A percentile compares a stretch with the other conserved stretches of the same genome.
Evolutionary conservation across 2,329 filamentous ascomycete genomes (phyloP).

Genomic region (Scopulariopsis brevicaulis): DNA sequence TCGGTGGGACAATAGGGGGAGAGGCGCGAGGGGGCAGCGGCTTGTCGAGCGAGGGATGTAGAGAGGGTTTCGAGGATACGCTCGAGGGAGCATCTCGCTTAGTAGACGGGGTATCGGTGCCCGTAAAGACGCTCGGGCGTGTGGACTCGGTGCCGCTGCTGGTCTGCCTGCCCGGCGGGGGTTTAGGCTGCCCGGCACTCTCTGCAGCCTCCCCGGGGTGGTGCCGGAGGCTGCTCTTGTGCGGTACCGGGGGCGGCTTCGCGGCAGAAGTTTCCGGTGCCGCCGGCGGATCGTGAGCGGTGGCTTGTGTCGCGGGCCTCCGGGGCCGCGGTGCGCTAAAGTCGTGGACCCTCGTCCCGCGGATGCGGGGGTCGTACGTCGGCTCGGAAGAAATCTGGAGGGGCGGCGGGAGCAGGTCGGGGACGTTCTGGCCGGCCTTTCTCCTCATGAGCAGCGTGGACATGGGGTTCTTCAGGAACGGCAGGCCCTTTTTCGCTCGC

Average conservation of each 20-base stretch:
- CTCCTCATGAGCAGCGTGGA: conserved; percentile 46
- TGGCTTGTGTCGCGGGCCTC: not conserved
- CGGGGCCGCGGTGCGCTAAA: conserved; percentile 49
- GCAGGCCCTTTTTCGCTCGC: conserved; percentile 41
- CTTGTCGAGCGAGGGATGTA: conserved; percentile 14
- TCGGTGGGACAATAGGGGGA: conserved; percentile 4
- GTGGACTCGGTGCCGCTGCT: conserved; percentile 1
- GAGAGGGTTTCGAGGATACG: conserved; percentile 18
- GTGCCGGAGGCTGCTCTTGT: conserved; percentile 1
- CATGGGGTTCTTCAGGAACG: conserved; percentile 49
- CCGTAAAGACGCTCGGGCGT: not conserved
- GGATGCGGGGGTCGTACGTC: conserved; percentile 51
- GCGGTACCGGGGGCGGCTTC: not conserved
- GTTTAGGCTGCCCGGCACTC: not conserved
- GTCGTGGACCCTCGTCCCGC: conserved; percentile 52
- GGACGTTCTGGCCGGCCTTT: conserved; percentile 36
- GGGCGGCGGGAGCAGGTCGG: conserved; percentile 29
- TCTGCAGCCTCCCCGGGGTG: not conserved
- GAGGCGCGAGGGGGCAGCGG: conserved; percentile 14
- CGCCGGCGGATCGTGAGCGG: not conserved
- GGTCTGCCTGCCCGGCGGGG: not conserved
- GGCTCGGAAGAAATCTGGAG: conserved; percentile 29
- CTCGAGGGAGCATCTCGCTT: conserved; percentile 12
- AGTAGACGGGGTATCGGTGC: not conserved
- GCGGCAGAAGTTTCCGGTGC: not conserved